Base-by-base conservation (phyloP, 1,284 basidiomycete species). In the Malassezia globosa region DNA sequence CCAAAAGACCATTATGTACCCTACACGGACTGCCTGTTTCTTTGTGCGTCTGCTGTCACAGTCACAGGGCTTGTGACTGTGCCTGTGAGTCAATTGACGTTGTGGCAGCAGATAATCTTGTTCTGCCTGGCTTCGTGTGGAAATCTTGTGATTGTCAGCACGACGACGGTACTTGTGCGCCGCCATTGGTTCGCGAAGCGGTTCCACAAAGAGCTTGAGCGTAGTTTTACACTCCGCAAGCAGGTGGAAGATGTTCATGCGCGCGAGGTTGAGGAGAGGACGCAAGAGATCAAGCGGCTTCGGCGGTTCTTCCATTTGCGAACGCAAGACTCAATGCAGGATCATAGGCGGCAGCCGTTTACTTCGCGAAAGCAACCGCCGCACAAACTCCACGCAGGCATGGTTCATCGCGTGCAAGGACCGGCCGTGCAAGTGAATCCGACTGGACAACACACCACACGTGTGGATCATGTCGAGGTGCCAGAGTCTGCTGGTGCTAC, bases 61-160 rank as follows among this genome's bases (percentile, higher is more conserved):
- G 82, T 86, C 50, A 85, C 83, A 59, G 85, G 86, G 11, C 75
- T 88, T 22, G 77, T 78, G 35, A 81, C 84, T 5, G 75, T 85
- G 58, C 80, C 87, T 69, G 72, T 87, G 60, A 85, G 82, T 64
- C 74, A 75, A 37, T 73, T 85, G 61, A 87, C 84, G 1, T 73
- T 74, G 38, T 84, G 81, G 75, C 85, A 88, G 66, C 86, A 88
- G 74, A 75, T 74, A 14, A 75, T 88, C 19, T 63, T 87, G 19
- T 70, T 67, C 51, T 47, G 72, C 47, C 56, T 70, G 34, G 70
- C 72, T 63, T 58, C 59, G 46, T 48, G 66, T 19, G 70, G 70
- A 36, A 72, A 70, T 54, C 58, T 70, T 34, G 59, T 61, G 21
- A 58, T 68, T 25, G 63, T 72, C 39, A 66, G 62, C 36, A 53